Percentiles rank a stretch among this genome's conserved stretches.
These are phyloP conservation scores for Barnettozyma sp. DNA, from an alignment of 805 yeast genomes.

Conservation along the genomic window DNA sequence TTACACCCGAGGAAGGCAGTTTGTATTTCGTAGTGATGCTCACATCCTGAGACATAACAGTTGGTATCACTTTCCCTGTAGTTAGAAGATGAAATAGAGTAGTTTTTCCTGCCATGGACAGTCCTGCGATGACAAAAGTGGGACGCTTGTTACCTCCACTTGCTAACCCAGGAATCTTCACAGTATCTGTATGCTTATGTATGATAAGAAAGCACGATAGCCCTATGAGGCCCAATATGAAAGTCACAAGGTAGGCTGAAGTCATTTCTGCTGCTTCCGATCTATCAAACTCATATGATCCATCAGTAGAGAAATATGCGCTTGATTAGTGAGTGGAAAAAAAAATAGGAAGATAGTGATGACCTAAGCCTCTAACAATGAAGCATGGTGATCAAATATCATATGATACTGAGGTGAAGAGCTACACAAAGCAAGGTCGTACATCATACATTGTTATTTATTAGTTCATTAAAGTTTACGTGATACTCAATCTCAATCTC, in stretches of 20 bases:
- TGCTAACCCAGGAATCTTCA: conserved; percentile 15
- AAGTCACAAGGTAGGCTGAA: conserved; percentile 2
- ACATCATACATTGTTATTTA: too few species aligned
- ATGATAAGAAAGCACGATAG: conserved; percentile 10
- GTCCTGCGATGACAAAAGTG: conserved; percentile 58
- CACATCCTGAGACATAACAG: conserved; percentile 49
- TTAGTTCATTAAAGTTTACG: too few species aligned
- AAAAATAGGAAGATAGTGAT: too few species aligned
- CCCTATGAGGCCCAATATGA: conserved; percentile 7
- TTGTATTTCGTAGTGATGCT: conserved; percentile 31
- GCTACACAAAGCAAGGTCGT: too few species aligned
- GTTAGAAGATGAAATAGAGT: conserved; percentile 37
- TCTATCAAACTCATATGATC: too few species aligned
- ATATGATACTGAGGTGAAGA: too few species aligned
- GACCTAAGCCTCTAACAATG: too few species aligned
- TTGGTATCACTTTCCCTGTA: conserved; percentile 25
- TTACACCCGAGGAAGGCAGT: conserved; percentile 34
- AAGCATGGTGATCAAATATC: too few species aligned
- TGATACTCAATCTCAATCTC: too few species aligned
- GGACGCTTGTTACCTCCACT: conserved; percentile 33
- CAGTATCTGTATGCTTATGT: conserved; percentile 12
- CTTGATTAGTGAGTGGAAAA: too few species aligned
- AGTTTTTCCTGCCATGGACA: conserved; percentile 63
- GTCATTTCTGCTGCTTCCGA: conserved; percentile 1
- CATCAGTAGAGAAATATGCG: too few species aligned